Conservation (phyloP, 148 eudicot genomes). For the Dysphania ambrosioides region DNA sequence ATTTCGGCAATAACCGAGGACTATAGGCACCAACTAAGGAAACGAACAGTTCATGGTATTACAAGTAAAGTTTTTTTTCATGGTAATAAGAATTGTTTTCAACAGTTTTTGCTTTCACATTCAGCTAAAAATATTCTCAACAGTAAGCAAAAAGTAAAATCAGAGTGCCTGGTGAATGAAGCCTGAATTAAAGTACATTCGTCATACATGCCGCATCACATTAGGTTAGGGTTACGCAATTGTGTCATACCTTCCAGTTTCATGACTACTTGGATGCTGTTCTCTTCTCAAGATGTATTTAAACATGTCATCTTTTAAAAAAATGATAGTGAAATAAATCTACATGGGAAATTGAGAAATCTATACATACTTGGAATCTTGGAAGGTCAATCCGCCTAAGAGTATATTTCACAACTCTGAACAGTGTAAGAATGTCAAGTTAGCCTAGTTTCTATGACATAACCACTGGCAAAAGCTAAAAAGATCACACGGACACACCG, state of each 20-base stretch:
- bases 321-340: neutral
- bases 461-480: neutral
- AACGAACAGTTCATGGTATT: neutral
- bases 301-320: neutral
- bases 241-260: too few species aligned
- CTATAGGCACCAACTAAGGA: neutral
- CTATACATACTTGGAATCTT: too few species aligned
- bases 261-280: too few species aligned
- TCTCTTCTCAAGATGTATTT: too few species aligned
- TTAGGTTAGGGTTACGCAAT: too few species aligned
- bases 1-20: neutral
- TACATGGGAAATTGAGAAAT: neutral
- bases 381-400: neutral
- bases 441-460: constrained; percentile 14
- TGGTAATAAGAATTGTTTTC: neutral
- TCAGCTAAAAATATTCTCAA: neutral
- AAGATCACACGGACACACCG: constrained; percentile 33
- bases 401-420: neutral
- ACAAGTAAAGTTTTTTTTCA: neutral
- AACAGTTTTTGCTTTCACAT: neutral
- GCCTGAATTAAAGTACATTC: neutral
- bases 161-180: neutral
- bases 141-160: neutral
- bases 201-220: neutral
- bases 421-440: neutral